A percentile compares a stretch with the other conserved stretches of the same genome.
These are phyloP conservation scores for Malus hybrid DNA, from an alignment of 331 rosid genomes.

Conservation along the genomic window DNA sequence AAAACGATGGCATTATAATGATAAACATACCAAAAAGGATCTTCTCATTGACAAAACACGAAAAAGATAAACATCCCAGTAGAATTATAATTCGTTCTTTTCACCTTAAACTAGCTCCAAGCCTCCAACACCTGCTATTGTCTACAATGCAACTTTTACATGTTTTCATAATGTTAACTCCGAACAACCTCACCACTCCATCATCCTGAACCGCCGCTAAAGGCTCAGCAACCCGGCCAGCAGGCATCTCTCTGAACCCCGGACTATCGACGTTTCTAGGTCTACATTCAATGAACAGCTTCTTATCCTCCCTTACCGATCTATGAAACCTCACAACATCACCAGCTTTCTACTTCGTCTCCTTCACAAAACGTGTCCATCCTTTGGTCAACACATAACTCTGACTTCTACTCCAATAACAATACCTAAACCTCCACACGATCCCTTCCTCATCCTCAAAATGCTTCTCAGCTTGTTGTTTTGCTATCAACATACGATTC, in stretches of 20 bases:
- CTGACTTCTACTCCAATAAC: no score
- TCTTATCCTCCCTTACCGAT: conserved; percentile 8
- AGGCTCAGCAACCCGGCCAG: not conserved
- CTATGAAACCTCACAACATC: conserved; percentile 15
- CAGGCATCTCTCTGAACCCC: not conserved
- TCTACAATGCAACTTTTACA: not conserved
- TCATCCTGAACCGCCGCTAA: not conserved
- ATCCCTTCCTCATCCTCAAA: no score
- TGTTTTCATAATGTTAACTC: conserved; percentile 11
- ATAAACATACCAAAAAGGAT: no score
- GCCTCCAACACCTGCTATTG: not conserved
- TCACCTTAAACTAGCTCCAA: not conserved
- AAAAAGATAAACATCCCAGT: no score
- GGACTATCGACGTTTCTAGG: not conserved
- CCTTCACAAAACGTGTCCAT: conserved; percentile 25
- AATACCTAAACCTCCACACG: no score
- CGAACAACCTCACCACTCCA: conserved; percentile 17
- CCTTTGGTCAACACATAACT: conserved; percentile 27
- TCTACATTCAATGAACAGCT: conserved; percentile 6
- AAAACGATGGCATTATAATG: no score
- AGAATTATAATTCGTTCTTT: no score
- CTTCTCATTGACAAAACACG: no score
- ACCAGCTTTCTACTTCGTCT: conserved; percentile 18
- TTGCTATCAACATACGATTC: no score
- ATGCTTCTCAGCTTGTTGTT: no score